Percentiles rank a stretch among this genome's conserved stretches.
Conservation (phyloP, 192 early-diverging fungal species). For the Coemansia reversa region DNA sequence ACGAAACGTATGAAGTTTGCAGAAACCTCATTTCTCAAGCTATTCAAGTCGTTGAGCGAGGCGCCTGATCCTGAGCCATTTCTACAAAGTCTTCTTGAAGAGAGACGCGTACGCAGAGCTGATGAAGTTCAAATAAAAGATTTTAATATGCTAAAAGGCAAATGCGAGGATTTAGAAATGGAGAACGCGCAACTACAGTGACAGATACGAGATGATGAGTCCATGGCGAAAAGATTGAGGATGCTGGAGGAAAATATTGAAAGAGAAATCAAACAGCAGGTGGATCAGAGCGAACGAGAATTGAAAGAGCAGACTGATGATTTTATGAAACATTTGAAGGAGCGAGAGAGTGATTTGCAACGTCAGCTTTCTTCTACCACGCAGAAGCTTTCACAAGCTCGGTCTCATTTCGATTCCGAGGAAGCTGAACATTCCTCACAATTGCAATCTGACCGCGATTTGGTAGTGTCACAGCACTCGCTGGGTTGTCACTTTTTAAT, state of each 20-base stretch:
- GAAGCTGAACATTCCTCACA: slow-evolving; percentile 66
- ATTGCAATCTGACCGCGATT: slow-evolving; percentile 71
- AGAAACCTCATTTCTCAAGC: slow-evolving; percentile 74
- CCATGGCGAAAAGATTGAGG: slow-evolving; percentile 2
- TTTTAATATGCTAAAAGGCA: slow-evolving; percentile 25
- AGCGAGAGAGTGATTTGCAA: slow-evolving; percentile 81
- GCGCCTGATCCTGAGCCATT: slow-evolving; percentile 82
- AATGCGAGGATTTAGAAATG: slow-evolving; percentile 45
- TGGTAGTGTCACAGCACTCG: no score
- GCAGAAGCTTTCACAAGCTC: slow-evolving; percentile 66
- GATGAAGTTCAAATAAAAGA: slow-evolving; percentile 14
- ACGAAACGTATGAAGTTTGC: slow-evolving; percentile 82
- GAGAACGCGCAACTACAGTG: slow-evolving; percentile 63
- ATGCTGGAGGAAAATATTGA: slow-evolving; percentile 54
- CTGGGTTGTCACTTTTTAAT: no score
- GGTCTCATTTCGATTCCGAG: slow-evolving; percentile 68
- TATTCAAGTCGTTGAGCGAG: slow-evolving; percentile 78
- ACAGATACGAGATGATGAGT: slow-evolving; percentile 41
- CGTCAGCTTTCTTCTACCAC: slow-evolving; percentile 78
- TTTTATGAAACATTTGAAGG: slow-evolving; percentile 77
- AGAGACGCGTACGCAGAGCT: slow-evolving; percentile 6
- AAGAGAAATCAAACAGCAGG: slow-evolving; percentile 67
- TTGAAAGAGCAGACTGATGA: slow-evolving; percentile 74
- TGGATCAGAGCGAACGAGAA: slow-evolving; percentile 67
- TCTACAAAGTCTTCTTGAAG: slow-evolving; percentile 53